Base-by-base conservation (phyloP, 805 yeast species). In the Suhomyces emberorum region DNA sequence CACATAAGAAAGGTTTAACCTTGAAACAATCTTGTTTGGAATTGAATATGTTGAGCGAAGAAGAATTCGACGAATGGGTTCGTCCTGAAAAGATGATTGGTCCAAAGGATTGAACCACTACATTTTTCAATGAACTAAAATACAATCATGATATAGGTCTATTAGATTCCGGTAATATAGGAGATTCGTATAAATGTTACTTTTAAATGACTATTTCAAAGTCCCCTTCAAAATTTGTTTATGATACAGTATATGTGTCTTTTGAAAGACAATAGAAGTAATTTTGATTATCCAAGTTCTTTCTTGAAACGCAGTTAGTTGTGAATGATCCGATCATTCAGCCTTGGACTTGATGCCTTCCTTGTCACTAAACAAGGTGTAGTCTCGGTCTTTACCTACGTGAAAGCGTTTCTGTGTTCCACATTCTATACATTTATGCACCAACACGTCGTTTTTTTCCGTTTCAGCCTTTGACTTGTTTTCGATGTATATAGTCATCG, bases 321-420 rank as follows among this genome's bases (percentile, higher is more conserved):
- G 39, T 35, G 7, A 36, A 36, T n/a, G n/a, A n/a, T n/a, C n/a
- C n/a, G n/a, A n/a, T n/a, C n/a, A n/a, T n/a, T n/a, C n/a, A n/a
- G n/a, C n/a, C n/a, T n/a, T n/a, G 15, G 35, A 23, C 32, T 37
- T 35, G 33, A 49, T 57, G 34, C 50, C 66, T 7, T 49, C 57
- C 32, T 55, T 54, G 25, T 76, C 81, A 35, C 66, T 58, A 47
- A 76, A 80, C 7, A 75, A 52, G 16, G 46, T 49, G 51, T 76
- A 79, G 18, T 65, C 63, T 26, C 74, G 62, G 44, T 81, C 50
- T 25, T 57, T 57, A 0, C 93, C 93, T 3, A 79, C 65, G 0
- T 88, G 88, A 45, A 70, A 86, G 35, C 83, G 50, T 51, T 76
- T 83, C 6, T 36, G 38, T 1, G 42, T 36, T 0, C 76, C 77